Conservation (phyloP, 441 rosid genomes). For the Metrosideros polymorpha region DNA sequence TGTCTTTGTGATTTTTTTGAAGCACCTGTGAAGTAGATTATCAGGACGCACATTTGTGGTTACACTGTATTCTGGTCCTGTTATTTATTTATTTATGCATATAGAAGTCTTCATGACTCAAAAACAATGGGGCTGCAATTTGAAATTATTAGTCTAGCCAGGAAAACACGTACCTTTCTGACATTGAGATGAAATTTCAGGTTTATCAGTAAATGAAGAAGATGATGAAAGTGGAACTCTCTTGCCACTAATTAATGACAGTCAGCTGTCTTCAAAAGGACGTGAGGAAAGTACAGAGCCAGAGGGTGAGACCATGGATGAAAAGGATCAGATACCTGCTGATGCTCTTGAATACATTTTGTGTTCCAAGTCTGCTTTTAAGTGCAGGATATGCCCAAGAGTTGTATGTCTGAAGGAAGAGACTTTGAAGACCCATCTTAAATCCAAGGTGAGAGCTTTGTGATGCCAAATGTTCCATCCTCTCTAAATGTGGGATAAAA, state of each 20-base stretch:
- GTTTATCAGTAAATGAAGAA: slow-evolving; percentile 24
- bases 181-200: slow-evolving; percentile 15
- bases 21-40: not conserved
- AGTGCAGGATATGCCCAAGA: slow-evolving; percentile 74
- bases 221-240: slow-evolving; percentile 29
- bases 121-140: not conserved
- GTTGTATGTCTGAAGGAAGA: slow-evolving; percentile 56
- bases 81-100: not conserved
- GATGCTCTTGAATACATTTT: slow-evolving; percentile 50
- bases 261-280: slow-evolving; percentile 2
- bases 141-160: not conserved
- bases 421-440: slow-evolving; percentile 50
- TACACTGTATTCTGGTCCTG: not conserved
- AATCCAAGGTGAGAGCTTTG: slow-evolving; percentile 52
- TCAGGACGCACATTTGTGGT: not conserved
- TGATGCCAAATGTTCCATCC: not conserved
- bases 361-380: slow-evolving; percentile 59
- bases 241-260: slow-evolving; percentile 1
- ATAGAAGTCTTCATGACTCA: not conserved
- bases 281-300: not conserved
- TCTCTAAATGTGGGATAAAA: not conserved
- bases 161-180: not conserved
- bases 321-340: slow-evolving; percentile 18
- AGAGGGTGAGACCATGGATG: slow-evolving; percentile 1
- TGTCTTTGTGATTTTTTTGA: not conserved